phyloP scores from a whole-genome alignment of 345 rosid genomes.

The Pugionium cornutum region DNA sequence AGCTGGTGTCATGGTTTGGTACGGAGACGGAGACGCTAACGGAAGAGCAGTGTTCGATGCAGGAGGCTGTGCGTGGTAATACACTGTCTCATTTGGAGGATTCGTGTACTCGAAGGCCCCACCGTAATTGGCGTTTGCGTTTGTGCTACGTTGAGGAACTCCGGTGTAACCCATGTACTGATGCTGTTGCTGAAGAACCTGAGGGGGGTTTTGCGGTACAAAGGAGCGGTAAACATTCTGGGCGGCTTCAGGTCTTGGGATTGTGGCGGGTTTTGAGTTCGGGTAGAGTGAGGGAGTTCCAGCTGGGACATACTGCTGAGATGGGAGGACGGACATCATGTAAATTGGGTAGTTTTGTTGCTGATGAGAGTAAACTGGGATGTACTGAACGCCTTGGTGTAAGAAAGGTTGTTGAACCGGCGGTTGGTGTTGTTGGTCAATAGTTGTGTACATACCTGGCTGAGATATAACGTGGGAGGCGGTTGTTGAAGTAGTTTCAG shows the following conservation, averaged over 20 bases:
- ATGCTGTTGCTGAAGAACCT: constrained; percentile 48
- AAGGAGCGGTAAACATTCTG: constrained; percentile 45
- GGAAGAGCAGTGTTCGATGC: constrained; percentile 33
- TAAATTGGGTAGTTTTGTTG: constrained; percentile 62
- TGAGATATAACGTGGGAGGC: constrained; percentile 30
- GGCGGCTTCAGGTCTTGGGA: constrained; percentile 47
- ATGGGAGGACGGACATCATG: constrained; percentile 61
- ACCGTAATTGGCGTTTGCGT: constrained; percentile 27
- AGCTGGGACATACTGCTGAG: constrained; percentile 58
- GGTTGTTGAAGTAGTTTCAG: constrained; percentile 36
- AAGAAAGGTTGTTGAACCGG: constrained; percentile 47
- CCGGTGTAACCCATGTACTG: constrained; percentile 59
- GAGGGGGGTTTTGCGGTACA: constrained; percentile 35
- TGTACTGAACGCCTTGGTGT: constrained; percentile 54
- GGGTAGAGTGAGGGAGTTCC: constrained; percentile 51
- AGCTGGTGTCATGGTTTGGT: constrained; percentile 65
- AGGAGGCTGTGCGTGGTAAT: constrained; percentile 55
- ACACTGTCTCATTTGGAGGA: constrained; percentile 51
- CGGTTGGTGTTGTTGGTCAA: constrained; percentile 47
- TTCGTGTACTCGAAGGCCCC: constrained; percentile 48
- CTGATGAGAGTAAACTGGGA: constrained; percentile 54
- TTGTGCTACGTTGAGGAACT: constrained; percentile 44
- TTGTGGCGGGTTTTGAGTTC: constrained; percentile 39
- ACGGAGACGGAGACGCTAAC: constrained; percentile 48
- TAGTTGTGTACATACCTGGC: constrained; percentile 26